Conservation (phyloP, 139 green algal species). For the Coelastrella sp. region DNA sequence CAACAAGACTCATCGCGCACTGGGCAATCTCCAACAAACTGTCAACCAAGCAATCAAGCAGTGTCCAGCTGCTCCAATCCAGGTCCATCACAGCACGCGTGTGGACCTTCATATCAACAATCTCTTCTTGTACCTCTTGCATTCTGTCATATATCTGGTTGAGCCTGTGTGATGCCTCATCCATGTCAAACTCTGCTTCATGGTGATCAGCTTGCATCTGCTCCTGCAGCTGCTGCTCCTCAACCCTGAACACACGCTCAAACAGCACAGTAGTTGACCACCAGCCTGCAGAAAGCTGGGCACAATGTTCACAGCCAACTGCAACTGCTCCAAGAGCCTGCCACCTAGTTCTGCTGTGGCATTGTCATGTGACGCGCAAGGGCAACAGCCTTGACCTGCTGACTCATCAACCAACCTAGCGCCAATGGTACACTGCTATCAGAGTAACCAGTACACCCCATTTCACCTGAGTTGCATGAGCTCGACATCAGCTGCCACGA, state of each 20-base stretch:
- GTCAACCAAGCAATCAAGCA: too few species aligned
- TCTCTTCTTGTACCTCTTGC: slow-evolving; percentile 43
- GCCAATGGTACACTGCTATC: neutral
- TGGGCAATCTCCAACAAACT: too few species aligned
- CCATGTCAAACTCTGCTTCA: slow-evolving; percentile 45
- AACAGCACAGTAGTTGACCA: neutral
- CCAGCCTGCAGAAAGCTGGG: neutral
- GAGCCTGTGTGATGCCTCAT: slow-evolving; percentile 71
- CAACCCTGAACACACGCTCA: neutral
- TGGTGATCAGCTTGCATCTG: slow-evolving; percentile 45
- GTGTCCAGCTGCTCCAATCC: too few species aligned
- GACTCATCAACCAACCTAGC: neutral
- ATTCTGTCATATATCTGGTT: slow-evolving; percentile 96
- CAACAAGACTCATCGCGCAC: too few species aligned
- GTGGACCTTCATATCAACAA: too few species aligned
- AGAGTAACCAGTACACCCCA: neutral
- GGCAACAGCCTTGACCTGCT: neutral
- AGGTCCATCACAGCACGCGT: too few species aligned
- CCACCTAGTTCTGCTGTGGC: neutral
- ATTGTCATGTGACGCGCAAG: neutral
- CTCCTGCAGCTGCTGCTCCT: slow-evolving; percentile 45
- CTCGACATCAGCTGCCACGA: slow-evolving; percentile 96
- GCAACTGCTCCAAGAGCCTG: neutral
- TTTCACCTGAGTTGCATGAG: slow-evolving; percentile 87
- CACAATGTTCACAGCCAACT: neutral